Conservation (phyloP, 331 rosid genomes). For the Saraca asoca region DNA sequence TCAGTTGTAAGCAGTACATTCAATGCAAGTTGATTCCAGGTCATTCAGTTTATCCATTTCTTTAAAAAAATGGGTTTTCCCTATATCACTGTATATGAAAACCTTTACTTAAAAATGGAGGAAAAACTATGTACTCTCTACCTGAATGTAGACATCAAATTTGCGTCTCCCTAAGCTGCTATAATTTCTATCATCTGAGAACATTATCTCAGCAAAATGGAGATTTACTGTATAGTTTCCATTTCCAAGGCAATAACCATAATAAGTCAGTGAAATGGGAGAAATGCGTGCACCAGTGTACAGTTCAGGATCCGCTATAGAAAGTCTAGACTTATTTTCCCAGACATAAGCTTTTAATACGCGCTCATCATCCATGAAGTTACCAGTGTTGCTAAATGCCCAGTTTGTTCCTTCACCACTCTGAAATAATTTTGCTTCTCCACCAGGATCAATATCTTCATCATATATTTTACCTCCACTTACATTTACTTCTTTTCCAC, state of each 20-base stretch:
- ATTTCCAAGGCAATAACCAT: conserved; percentile 3
- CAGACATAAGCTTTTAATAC: not conserved
- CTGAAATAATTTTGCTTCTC: not conserved
- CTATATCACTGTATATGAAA: no score
- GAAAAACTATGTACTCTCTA: not conserved
- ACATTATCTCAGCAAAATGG: conserved; percentile 18
- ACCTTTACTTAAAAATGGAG: not conserved
- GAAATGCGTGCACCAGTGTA: conserved; percentile 14
- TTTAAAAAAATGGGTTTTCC: no score
- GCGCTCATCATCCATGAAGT: not conserved
- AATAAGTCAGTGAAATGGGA: conserved; percentile 13
- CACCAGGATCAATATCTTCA: not conserved
- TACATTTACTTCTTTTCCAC: not conserved
- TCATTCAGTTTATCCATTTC: no score
- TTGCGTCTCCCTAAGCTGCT: not conserved
- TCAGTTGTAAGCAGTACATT: no score
- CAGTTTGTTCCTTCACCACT: not conserved
- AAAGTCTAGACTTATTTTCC: not conserved
- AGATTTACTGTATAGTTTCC: conserved; percentile 11
- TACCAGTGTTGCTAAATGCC: conserved; percentile 21
- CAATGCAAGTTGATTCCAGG: no score
- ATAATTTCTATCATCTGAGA: not conserved
- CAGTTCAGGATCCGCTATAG: not conserved
- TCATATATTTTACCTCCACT: not conserved
- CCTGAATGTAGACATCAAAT: conserved; percentile 19